phyloP scores from a whole-genome alignment of 2,329 filamentous ascomycete species.

The Podosphaera xanthii region DNA sequence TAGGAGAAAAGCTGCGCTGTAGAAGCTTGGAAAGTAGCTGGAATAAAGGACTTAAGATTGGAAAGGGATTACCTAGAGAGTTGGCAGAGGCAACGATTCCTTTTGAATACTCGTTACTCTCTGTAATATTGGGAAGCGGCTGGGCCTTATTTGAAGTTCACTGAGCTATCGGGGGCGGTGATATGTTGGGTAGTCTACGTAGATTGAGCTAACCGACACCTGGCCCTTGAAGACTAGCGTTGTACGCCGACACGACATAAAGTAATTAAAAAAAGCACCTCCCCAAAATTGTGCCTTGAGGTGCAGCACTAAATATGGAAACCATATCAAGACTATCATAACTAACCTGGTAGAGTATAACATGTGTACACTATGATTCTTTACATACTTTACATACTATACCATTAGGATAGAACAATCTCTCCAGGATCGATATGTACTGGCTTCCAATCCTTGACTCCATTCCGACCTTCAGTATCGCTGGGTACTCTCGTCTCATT shows the following conservation, averaged over 20 bases:
- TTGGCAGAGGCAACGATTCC: neutral
- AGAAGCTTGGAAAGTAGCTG: neutral
- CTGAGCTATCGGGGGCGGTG: neutral
- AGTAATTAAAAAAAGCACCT: neutral
- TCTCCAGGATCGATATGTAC: constrained; percentile 34
- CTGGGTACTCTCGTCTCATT: constrained; percentile 22
- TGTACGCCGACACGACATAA: neutral
- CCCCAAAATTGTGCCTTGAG: neutral
- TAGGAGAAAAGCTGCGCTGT: neutral
- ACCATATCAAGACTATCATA: too few relatives aligned
- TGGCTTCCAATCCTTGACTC: constrained; percentile 23
- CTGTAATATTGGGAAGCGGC: neutral
- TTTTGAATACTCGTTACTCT: neutral
- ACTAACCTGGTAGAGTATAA: too few relatives aligned
- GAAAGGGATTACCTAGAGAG: neutral
- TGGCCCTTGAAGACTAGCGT: neutral
- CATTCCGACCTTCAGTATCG: constrained; percentile 17
- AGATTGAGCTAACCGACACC: neutral
- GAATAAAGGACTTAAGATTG: neutral
- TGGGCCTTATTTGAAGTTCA: neutral
- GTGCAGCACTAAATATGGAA: neutral
- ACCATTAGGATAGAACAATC: constrained; percentile 15
- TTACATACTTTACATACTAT: neutral
- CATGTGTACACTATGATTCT: too few relatives aligned
- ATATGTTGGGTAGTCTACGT: neutral